A percentile compares a stretch with the other conserved stretches of the same genome.
phyloP scores from a whole-genome alignment of 1,284 basidiomycete species.

The Volvariella volvacea region DNA sequence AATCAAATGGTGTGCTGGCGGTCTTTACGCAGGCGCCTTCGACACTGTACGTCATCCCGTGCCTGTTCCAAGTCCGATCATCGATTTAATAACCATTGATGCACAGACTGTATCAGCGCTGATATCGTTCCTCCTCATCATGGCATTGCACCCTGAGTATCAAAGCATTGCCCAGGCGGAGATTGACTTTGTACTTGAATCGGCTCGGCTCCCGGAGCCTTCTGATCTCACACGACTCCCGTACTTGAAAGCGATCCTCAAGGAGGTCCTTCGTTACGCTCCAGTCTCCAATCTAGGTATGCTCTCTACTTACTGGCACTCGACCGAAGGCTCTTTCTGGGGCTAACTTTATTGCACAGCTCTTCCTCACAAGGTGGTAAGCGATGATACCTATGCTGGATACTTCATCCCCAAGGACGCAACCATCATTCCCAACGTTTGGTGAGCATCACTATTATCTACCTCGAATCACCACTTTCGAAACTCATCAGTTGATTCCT shows the following conservation, averaged over 20 bases:
- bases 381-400: slow-evolving; percentile 37
- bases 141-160: slow-evolving; percentile 41
- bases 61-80: neutral
- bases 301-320: slow-evolving; percentile 6
- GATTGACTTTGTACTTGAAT: slow-evolving; percentile 30
- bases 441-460: slow-evolving; percentile 21
- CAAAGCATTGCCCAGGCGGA: slow-evolving; percentile 38
- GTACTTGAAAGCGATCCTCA: slow-evolving; percentile 43
- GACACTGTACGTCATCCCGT: slow-evolving; percentile 29
- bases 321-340: too few species aligned
- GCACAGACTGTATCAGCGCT: slow-evolving; percentile 39
- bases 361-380: slow-evolving; percentile 33
- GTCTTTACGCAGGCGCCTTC: slow-evolving; percentile 34
- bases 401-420: slow-evolving; percentile 35
- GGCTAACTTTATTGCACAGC: too few species aligned
- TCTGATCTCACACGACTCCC: slow-evolving; percentile 30
- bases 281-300: slow-evolving; percentile 40
- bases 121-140: slow-evolving; percentile 40
- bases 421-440: slow-evolving; percentile 38
- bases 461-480: neutral
- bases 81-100: neutral
- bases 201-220: slow-evolving; percentile 30
- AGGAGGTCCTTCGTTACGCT: slow-evolving; percentile 46
- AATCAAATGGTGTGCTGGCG: slow-evolving; percentile 36
- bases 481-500: too few species aligned